phyloP scores from a whole-genome alignment of 192 early-diverging fungal species.

The Entomortierella parvispora region DNA sequence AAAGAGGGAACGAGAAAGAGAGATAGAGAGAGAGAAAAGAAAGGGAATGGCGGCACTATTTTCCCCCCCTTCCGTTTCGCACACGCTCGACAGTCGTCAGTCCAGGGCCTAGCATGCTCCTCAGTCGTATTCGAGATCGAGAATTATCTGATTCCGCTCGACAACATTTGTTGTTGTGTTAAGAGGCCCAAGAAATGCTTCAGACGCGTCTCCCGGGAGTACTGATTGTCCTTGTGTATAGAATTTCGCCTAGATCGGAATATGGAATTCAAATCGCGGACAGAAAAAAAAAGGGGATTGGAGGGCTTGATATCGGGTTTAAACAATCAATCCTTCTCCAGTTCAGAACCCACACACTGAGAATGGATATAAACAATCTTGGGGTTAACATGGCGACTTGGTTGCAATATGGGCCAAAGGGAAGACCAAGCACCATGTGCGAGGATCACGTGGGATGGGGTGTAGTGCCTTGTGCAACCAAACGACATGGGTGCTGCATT shows the following conservation, averaged over 20 bases:
- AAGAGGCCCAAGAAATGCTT: background rate
- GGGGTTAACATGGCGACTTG: too few relatives aligned
- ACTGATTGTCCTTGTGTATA: background rate
- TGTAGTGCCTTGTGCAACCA: too few relatives aligned
- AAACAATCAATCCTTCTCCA: too few relatives aligned
- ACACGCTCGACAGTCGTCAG: background rate
- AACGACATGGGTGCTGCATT: too few relatives aligned
- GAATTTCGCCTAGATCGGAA: background rate
- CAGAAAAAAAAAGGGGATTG: too few relatives aligned
- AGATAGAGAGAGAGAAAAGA: background rate
- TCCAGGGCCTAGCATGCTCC: background rate
- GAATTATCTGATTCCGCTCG: background rate
- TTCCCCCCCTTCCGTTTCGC: background rate
- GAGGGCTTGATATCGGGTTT: too few relatives aligned
- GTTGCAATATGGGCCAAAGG: too few relatives aligned
- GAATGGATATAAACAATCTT: too few relatives aligned
- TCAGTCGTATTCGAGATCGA: slow-evolving; percentile 36
- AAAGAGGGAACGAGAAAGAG: background rate
- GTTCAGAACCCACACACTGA: too few relatives aligned
- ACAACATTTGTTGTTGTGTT: background rate
- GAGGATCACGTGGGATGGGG: too few relatives aligned
- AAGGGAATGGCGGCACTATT: background rate
- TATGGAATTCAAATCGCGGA: slow-evolving; percentile 1
- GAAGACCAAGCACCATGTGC: too few relatives aligned
- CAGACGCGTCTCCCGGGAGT: background rate